Percentiles rank a stretch among this genome's conserved stretches.
Evolutionary conservation across 2,329 filamentous ascomycete genomes (phyloP).

Genomic region (Hysterium pulicare): DNA sequence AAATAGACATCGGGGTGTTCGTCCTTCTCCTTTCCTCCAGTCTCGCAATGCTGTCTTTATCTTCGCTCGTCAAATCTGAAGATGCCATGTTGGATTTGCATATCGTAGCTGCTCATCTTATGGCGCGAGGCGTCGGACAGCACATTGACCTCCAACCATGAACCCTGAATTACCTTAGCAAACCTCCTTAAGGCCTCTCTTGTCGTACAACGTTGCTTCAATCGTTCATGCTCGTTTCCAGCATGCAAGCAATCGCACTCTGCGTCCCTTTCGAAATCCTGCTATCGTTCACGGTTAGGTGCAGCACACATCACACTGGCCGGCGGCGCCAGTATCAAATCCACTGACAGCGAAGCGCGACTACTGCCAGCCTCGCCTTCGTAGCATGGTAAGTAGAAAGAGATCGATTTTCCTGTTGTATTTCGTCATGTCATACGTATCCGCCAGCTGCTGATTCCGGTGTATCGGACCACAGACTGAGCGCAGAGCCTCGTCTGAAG

Average conservation of each 20-base stretch:
- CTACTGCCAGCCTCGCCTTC: slow-evolving; percentile 20
- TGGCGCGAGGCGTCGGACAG: slow-evolving; percentile 11
- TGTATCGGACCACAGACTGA: slow-evolving; percentile 24
- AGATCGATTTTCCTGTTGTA: slow-evolving; percentile 8
- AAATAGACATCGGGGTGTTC: background rate
- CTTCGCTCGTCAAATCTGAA: slow-evolving; percentile 13
- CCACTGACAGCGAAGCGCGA: slow-evolving; percentile 29
- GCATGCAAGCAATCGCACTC: slow-evolving; percentile 29
- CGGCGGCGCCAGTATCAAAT: slow-evolving; percentile 29
- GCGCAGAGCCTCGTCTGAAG: slow-evolving; percentile 22
- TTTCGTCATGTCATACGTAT: slow-evolving; percentile 9
- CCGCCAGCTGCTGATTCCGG: slow-evolving; percentile 20
- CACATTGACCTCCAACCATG: slow-evolving; percentile 11
- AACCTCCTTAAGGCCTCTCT: slow-evolving; percentile 21
- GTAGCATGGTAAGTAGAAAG: slow-evolving; percentile 40
- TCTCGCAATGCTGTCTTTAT: slow-evolving; percentile 6
- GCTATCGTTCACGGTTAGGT: slow-evolving; percentile 6
- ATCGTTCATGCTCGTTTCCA: slow-evolving; percentile 23
- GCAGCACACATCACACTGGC: slow-evolving; percentile 9
- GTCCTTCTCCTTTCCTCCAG: slow-evolving; percentile 10
- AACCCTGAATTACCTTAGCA: slow-evolving; percentile 22
- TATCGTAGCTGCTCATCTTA: slow-evolving; percentile 6
- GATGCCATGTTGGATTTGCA: slow-evolving; percentile 22
- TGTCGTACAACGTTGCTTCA: slow-evolving; percentile 30
- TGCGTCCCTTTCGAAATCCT: slow-evolving; percentile 5